phyloP scores from a whole-genome alignment of 768 basidiomycete species.

The Suillus lakei region DNA sequence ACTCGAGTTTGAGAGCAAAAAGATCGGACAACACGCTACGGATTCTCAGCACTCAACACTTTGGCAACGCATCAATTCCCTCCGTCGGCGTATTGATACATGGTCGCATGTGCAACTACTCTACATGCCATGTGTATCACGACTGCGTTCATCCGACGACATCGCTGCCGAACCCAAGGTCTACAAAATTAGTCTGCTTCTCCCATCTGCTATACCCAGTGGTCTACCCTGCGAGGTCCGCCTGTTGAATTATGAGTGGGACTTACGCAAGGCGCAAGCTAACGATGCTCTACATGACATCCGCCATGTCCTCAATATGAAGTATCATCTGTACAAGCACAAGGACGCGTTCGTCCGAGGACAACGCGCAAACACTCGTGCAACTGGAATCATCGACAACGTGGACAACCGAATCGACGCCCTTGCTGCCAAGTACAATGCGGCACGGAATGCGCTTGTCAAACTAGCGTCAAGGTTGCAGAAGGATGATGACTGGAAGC shows the following conservation, averaged over 20 bases:
- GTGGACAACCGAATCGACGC: no score
- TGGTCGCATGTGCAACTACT: constrained; percentile 33
- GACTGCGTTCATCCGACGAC: no score
- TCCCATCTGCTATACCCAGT: no score
- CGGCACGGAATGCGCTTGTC: constrained; percentile 9
- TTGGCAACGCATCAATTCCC: constrained; percentile 25
- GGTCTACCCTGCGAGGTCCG: no score
- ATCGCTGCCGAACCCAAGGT: no score
- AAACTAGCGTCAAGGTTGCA: neutral
- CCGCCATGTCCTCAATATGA: constrained; percentile 31
- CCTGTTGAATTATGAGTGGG: no score
- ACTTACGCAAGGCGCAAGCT: no score
- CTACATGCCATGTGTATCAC: constrained; percentile 28
- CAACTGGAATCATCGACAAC: neutral
- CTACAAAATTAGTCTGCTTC: no score
- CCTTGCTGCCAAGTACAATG: constrained; percentile 11
- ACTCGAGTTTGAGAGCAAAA: neutral
- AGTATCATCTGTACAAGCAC: constrained; percentile 33
- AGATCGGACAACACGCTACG: constrained; percentile 28
- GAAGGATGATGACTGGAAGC: neutral
- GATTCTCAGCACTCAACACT: constrained; percentile 34
- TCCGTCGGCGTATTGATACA: constrained; percentile 29
- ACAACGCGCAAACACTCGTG: neutral
- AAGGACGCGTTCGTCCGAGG: constrained; percentile 27
- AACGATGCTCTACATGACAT: constrained; percentile 31